These are phyloP conservation scores for Pholiota molesta DNA, from an alignment of 768 basidiomycete species.

Conservation along the genomic window DNA sequence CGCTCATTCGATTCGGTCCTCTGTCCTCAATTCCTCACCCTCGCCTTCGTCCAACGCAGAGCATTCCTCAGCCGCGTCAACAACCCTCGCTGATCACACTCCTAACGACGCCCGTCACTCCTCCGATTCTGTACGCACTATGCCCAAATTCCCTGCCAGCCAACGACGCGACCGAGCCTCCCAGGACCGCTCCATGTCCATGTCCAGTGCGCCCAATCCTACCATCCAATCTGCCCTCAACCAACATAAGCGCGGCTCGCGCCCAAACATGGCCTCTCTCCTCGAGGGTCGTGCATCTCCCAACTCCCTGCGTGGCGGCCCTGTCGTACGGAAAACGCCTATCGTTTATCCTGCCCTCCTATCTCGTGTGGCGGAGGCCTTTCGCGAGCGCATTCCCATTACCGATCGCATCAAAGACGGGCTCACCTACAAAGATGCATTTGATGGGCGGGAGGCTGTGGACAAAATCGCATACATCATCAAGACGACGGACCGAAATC, in stretches of 20 bases:
- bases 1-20: constrained; percentile 39
- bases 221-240: constrained; percentile 29
- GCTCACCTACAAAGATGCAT: constrained; percentile 93
- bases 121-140: constrained; percentile 68
- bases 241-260: constrained; percentile 34
- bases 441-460: constrained; percentile 96
- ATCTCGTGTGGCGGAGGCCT: constrained; percentile 92
- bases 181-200: constrained; percentile 78
- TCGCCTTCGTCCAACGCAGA: constrained; percentile 29
- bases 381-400: constrained; percentile 78
- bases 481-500: constrained; percentile 96
- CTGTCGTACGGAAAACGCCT: constrained; percentile 59
- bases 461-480: constrained; percentile 98
- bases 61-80: constrained; percentile 43
- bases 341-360: constrained; percentile 95
- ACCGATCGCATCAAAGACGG: constrained; percentile 91
- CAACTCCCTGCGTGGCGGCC: constrained; percentile 35
- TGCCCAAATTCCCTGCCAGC: constrained; percentile 45
- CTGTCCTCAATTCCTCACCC: constrained; percentile 39
- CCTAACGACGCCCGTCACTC: constrained; percentile 54
- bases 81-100: constrained; percentile 36
- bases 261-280: constrained; percentile 25
- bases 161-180: constrained; percentile 60
- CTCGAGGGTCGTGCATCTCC: constrained; percentile 42
- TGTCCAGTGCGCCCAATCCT: constrained; percentile 65